phyloP scores from a whole-genome alignment of 2,329 filamentous ascomycete genomes.

The Didymella exigua region DNA sequence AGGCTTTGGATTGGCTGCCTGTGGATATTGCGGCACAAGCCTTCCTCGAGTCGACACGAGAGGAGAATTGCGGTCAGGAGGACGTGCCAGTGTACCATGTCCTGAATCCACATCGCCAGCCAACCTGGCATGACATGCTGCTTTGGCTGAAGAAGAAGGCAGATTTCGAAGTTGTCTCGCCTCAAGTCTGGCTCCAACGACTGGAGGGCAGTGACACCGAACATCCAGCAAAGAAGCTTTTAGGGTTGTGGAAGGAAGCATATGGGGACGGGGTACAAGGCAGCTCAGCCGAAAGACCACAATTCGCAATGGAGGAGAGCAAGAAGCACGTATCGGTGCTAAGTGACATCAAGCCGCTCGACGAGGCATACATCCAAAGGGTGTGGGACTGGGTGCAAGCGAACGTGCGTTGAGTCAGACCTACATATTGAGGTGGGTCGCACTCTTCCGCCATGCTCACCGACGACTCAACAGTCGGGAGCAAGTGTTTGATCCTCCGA shows the following conservation, averaged over 20 bases:
- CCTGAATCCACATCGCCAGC: slow-evolving; percentile 53
- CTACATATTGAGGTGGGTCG: neutral
- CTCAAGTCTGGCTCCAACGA: slow-evolving; percentile 51
- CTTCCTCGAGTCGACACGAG: slow-evolving; percentile 50
- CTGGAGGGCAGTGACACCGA: slow-evolving; percentile 45
- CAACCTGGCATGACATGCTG: slow-evolving; percentile 56
- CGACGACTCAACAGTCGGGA: slow-evolving; percentile 2
- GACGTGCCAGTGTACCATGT: slow-evolving; percentile 54
- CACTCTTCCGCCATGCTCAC: slow-evolving; percentile 26
- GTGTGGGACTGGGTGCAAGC: slow-evolving; percentile 51
- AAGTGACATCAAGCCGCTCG: slow-evolving; percentile 47
- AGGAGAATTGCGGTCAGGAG: neutral
- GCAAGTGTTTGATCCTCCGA: neutral
- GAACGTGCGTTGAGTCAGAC: slow-evolving; percentile 22
- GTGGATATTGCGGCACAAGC: slow-evolving; percentile 53
- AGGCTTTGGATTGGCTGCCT: slow-evolving; percentile 42
- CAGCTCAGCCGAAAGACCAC: slow-evolving; percentile 7
- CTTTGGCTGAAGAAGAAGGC: slow-evolving; percentile 50
- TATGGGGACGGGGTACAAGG: slow-evolving; percentile 38
- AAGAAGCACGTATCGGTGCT: slow-evolving; percentile 44
- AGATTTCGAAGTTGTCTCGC: slow-evolving; percentile 50
- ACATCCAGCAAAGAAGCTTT: slow-evolving; percentile 55
- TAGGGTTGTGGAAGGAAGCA: slow-evolving; percentile 57
- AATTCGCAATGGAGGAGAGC: slow-evolving; percentile 47
- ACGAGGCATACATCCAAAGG: slow-evolving; percentile 52